Evolutionary conservation across 2,329 filamentous ascomycete species (phyloP), one percentile per base, ranked within the genome.

Genomic region (Westerdykella aurantiaca): DNA sequence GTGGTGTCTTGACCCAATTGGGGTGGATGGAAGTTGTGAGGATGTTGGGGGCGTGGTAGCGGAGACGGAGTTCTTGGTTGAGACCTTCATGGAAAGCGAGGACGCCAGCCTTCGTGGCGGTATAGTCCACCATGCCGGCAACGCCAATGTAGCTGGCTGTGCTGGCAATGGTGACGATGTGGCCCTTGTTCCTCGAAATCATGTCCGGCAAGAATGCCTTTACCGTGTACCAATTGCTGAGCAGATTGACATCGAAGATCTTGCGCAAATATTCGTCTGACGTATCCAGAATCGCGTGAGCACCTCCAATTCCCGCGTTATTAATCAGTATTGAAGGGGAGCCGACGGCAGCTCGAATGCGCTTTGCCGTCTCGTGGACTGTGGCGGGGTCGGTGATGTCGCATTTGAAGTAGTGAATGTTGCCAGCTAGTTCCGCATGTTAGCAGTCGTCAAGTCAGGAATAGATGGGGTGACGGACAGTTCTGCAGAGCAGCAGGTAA

Each of bases 161-260:
- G 45, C 72, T 77, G 2, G 78, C 77, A 12, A 81, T 68, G 0
- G 76, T 78, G 10, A 82, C 68, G 23, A 81, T 66, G 48, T 81
- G 78, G 2, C 78, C 79, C 58, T 56, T 72, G 44, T 67, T 60
- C 14, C 51, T 41, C 3, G 47, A 41, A 16, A 68, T 54, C 66
- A 69, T 69, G 37, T 55, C 53, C 2, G 66, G 66, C 6, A 69
- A 45, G 45, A 69, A 68, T 0, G 57, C 64, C 25, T 61, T 56
- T 38, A 56, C 51, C 0, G 59, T 64, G n/a, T 53, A 56, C 52
- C 56, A 69, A 40, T 69, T 61, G 41, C 57, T 62, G 5, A 68
- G 50, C n/a, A 67, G 47, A 39, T 69, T 68, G 33, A 69, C 60
- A 10, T 59, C 59, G 44, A 67, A 65, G 18, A 68, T 61, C 44